These are phyloP conservation scores for Paracoccidioides lutzii DNA, from an alignment of 2,329 filamentous ascomycete genomes.

Conservation along the genomic window DNA sequence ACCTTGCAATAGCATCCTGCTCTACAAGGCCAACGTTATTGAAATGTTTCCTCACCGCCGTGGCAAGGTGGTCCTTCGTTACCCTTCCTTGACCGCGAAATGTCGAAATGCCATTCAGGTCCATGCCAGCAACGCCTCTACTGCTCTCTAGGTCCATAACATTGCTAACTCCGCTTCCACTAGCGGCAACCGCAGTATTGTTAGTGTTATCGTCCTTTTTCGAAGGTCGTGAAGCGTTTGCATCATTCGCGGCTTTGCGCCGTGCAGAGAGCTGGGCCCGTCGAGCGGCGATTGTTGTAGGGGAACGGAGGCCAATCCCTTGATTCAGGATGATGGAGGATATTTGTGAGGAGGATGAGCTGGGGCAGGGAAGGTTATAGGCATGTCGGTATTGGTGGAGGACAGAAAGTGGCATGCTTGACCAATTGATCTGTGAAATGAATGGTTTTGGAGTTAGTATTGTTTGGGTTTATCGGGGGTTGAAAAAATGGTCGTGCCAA, in stretches of 20 bases:
- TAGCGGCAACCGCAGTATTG: not conserved
- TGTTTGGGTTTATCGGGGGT: not conserved
- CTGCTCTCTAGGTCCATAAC: not conserved
- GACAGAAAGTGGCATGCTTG: constrained; percentile 30
- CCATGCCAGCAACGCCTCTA: not conserved
- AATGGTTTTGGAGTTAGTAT: not conserved
- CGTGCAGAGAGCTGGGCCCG: constrained; percentile 15
- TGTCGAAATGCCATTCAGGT: not conserved
- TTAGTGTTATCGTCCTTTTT: not conserved
- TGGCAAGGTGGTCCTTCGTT: constrained; percentile 30
- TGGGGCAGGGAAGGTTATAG: constrained; percentile 34
- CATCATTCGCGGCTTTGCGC: not conserved
- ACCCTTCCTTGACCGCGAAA: constrained; percentile 25
- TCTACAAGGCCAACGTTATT: constrained; percentile 35
- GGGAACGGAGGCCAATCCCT: constrained; percentile 33
- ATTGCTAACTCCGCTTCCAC: not conserved
- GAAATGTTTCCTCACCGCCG: constrained; percentile 35
- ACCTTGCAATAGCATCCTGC: constrained; percentile 36
- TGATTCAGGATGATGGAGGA: constrained; percentile 35
- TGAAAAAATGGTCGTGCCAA: not conserved
- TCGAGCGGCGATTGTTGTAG: constrained; percentile 31
- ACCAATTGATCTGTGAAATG: constrained; percentile 29
- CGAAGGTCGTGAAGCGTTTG: not conserved
- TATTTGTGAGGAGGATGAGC: constrained; percentile 32
- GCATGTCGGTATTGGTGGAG: constrained; percentile 38